A percentile compares a stretch with the other conserved stretches of the same genome.
Conservation (phyloP, 2,329 filamentous ascomycete species). For the Penicillium hesseltinei region DNA sequence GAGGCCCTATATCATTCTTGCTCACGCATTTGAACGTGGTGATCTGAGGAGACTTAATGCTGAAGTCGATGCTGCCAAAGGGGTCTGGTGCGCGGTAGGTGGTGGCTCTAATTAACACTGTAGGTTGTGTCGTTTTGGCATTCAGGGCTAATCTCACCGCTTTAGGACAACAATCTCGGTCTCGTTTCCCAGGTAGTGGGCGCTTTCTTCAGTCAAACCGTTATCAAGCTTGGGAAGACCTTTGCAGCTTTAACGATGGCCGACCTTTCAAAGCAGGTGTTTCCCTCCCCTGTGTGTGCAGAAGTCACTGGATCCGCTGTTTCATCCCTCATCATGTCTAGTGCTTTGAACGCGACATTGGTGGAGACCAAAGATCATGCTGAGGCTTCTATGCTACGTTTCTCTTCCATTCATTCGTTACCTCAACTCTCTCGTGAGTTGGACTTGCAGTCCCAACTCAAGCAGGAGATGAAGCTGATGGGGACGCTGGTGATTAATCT, state of each 20-base stretch:
- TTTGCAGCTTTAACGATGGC: slow-evolving; percentile 64
- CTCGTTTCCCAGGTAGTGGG: slow-evolving; percentile 68
- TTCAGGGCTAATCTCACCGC: slow-evolving; percentile 12
- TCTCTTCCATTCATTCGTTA: slow-evolving; percentile 40
- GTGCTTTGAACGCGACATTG: slow-evolving; percentile 53
- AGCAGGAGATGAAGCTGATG: slow-evolving; percentile 51
- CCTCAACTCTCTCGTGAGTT: slow-evolving; percentile 39
- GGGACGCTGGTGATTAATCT: slow-evolving; percentile 52
- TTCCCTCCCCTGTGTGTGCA: slow-evolving; percentile 25
- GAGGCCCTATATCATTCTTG: slow-evolving; percentile 70
- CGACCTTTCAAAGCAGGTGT: slow-evolving; percentile 42
- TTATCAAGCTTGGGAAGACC: slow-evolving; percentile 69
- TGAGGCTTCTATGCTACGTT: slow-evolving; percentile 52
- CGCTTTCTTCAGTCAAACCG: slow-evolving; percentile 72
- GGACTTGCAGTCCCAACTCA: slow-evolving; percentile 43
- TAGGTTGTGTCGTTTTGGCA: background rate
- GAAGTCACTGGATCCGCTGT: slow-evolving; percentile 37
- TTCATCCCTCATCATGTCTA: slow-evolving; percentile 49
- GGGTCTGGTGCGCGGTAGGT: slow-evolving; percentile 60
- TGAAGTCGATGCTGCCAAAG: slow-evolving; percentile 60
- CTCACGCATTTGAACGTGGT: slow-evolving; percentile 63
- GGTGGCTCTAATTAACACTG: background rate
- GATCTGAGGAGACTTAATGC: slow-evolving; percentile 60
- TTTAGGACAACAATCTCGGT: slow-evolving; percentile 67
- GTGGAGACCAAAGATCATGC: slow-evolving; percentile 42